Percentiles rank a stretch among this genome's conserved stretches.
Evolutionary conservation across 202 grass and related monocot genomes (phyloP).

Genomic region (Carex arenaria): DNA sequence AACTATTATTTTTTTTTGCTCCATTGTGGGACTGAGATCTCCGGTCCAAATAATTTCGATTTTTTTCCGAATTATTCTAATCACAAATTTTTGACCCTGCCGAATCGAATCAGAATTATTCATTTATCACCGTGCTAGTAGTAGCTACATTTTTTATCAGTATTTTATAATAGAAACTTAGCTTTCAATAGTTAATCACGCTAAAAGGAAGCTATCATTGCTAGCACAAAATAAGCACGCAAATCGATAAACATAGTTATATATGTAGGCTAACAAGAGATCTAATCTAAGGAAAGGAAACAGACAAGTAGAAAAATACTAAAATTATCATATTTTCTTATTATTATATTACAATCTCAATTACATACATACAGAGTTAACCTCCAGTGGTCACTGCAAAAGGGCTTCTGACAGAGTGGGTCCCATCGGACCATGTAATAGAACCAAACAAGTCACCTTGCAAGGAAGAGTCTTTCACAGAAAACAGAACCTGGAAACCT

Average conservation of each 20-base stretch:
- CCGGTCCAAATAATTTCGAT: too few relatives aligned
- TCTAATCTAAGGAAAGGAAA: neutral
- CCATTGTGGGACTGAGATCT: too few relatives aligned
- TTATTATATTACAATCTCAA: neutral
- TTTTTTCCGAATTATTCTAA: too few relatives aligned
- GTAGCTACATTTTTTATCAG: neutral
- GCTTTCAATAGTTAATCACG: neutral
- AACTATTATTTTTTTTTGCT: too few relatives aligned
- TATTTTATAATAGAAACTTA: neutral
- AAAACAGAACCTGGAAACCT: constrained; percentile 64
- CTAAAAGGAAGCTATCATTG: neutral
- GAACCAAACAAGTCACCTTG: constrained; percentile 49
- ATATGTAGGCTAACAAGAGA: neutral
- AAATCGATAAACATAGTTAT: neutral
- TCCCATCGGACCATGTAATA: constrained; percentile 81
- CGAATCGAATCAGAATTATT: too few relatives aligned
- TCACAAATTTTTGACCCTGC: too few relatives aligned
- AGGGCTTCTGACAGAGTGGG: constrained; percentile 59
- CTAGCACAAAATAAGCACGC: neutral
- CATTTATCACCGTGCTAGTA: too few relatives aligned
- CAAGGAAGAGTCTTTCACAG: neutral
- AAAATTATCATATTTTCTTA: neutral
- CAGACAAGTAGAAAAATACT: neutral
- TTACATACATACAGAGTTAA: constrained; percentile 14
- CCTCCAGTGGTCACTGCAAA: constrained; percentile 32